Evolutionary conservation across 2,329 filamentous ascomycete genomes (phyloP).

Genomic region (Domatiomyces catenatus): DNA sequence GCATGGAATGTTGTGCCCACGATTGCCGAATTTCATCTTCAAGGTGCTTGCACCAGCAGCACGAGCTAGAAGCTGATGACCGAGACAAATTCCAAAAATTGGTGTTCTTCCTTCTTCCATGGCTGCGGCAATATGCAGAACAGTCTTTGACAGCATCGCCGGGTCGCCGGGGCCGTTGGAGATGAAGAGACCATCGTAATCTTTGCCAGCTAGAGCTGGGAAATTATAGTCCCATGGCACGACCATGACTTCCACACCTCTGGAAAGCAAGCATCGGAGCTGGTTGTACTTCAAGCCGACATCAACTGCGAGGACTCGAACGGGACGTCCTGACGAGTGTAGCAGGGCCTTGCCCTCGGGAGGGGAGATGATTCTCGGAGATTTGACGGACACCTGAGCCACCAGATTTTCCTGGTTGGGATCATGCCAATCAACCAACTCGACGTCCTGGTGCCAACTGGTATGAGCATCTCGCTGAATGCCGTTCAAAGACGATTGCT

Average conservation of each 20-base stretch:
- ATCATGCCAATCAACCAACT: conserved; percentile 73
- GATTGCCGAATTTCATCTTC: conserved; percentile 99
- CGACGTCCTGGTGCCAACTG: conserved; percentile 48
- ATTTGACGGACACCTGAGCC: conserved; percentile 58
- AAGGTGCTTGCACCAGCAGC: conserved; percentile 69
- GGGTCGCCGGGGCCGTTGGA: conserved; percentile 97
- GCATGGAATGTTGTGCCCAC: conserved; percentile 95
- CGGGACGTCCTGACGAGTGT: conserved; percentile 72
- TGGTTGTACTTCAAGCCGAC: conserved; percentile 99
- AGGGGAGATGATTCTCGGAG: conserved; percentile 73
- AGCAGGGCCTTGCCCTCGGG: conserved; percentile 55
- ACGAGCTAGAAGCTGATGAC: conserved; percentile 81
- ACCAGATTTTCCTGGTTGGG: conserved; percentile 77
- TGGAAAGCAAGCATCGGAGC: conserved; percentile 75
- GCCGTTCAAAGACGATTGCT: conserved; percentile 27
- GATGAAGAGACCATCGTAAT: conserved; percentile 93
- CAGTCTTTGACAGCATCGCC: conserved; percentile 63
- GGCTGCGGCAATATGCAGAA: conserved; percentile 61
- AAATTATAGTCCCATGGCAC: conserved; percentile 96
- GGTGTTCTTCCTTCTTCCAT: conserved; percentile 68
- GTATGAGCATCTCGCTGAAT: conserved; percentile 19
- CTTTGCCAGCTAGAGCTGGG: conserved; percentile 54
- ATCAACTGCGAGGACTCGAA: conserved; percentile 84
- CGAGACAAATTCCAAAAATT: conserved; percentile 91
- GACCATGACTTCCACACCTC: conserved; percentile 85